A percentile compares a stretch with the other conserved stretches of the same genome.
phyloP scores from a whole-genome alignment of 805 yeast genomes.

The Candida railenensis region DNA sequence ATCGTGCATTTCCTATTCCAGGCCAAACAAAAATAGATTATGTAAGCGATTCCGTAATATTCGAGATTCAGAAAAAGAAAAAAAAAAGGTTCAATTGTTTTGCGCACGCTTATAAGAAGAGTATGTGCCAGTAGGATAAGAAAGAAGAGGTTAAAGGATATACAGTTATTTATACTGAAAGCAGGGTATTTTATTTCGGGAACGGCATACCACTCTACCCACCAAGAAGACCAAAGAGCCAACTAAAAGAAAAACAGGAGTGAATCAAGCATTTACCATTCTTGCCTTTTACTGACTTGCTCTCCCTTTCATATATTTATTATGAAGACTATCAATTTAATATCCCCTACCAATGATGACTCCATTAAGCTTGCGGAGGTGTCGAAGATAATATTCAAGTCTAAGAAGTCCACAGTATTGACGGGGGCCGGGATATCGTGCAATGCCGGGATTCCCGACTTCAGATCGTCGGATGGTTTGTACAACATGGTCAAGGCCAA shows the following conservation, averaged over 20 bases:
- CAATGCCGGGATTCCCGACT: constrained; percentile 96
- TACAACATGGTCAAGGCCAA: constrained; percentile 69
- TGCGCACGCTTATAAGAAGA: constrained; percentile 3
- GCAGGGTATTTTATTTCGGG: neutral
- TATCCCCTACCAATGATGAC: constrained; percentile 23
- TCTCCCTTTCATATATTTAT: neutral
- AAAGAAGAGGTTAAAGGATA: neutral
- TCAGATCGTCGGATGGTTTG: constrained; percentile 79
- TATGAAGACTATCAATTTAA: constrained; percentile 32
- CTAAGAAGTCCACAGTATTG: constrained; percentile 63
- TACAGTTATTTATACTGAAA: neutral
- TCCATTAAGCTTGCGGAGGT: constrained; percentile 37
- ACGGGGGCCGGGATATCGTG: constrained; percentile 98
- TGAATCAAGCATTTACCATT: neutral
- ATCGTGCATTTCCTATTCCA: constrained; percentile 3
- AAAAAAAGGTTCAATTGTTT: neutral
- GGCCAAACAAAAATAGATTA: neutral
- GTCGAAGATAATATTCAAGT: constrained; percentile 43
- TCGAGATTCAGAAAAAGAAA: neutral
- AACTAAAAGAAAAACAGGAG: neutral
- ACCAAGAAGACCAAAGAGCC: neutral
- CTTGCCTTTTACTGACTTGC: neutral
- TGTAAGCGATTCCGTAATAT: neutral
- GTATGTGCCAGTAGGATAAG: neutral
- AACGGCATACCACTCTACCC: neutral